Percentiles rank a stretch among this genome's conserved stretches.
Evolutionary conservation across 2,329 filamentous ascomycete species (phyloP).

Genomic region (Calonectria hongkongensis): DNA sequence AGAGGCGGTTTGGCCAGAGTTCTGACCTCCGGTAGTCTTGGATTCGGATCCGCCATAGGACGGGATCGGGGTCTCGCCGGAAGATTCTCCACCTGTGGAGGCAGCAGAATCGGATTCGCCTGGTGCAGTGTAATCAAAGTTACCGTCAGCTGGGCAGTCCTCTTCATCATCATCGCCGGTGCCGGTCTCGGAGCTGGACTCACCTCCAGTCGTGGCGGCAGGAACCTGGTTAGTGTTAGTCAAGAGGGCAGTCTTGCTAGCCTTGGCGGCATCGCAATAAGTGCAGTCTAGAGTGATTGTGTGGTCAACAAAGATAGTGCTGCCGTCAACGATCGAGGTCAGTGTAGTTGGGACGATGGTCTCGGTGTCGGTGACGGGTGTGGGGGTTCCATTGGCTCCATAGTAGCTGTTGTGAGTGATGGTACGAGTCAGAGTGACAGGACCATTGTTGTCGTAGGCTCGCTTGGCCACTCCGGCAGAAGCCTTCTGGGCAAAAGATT

Average conservation of each 20-base stretch:
- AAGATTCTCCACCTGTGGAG: slow-evolving; percentile 11
- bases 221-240: slow-evolving; percentile 42
- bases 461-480: slow-evolving; percentile 47
- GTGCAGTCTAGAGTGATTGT: slow-evolving; percentile 41
- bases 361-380: slow-evolving; percentile 33
- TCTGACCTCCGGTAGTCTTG: slow-evolving; percentile 21
- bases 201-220: slow-evolving; percentile 41
- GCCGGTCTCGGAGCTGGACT: slow-evolving; percentile 29
- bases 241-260: slow-evolving; percentile 48
- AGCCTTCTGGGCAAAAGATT: slow-evolving; percentile 47
- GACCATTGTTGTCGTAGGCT: slow-evolving; percentile 40
- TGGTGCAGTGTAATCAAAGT: slow-evolving; percentile 31
- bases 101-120: neutral
- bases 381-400: slow-evolving; percentile 25
- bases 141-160: slow-evolving; percentile 37
- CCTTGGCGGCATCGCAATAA: slow-evolving; percentile 36
- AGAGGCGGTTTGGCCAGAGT: neutral
- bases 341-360: slow-evolving; percentile 34
- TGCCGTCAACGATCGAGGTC: slow-evolving; percentile 38
- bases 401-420: slow-evolving; percentile 36
- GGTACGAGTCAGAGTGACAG: slow-evolving; percentile 38
- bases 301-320: slow-evolving; percentile 37
- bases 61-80: slow-evolving; percentile 16
- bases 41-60: slow-evolving; percentile 23
- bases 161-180: slow-evolving; percentile 40